Evolutionary conservation across 2,329 filamentous ascomycete species (phyloP).

Genomic region (Ambrosiella beaveri): DNA sequence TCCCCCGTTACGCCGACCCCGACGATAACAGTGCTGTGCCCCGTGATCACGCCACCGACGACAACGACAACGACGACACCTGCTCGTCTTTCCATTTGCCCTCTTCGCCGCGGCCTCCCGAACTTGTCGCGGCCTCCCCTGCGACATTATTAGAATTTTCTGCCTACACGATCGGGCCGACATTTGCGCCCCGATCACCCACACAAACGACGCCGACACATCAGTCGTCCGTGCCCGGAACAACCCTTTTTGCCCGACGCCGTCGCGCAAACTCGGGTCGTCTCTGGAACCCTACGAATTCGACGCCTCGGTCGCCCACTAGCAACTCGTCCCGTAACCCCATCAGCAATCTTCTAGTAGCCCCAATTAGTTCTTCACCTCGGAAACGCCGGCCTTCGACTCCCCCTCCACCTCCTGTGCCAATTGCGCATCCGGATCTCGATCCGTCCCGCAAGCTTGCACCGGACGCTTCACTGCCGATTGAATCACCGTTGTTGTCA

Average conservation of each 20-base stretch:
- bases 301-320: constrained; percentile 29
- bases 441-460: constrained; percentile 23
- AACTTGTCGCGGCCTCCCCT: background rate
- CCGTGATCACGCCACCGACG: background rate
- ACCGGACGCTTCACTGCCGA: constrained; percentile 22
- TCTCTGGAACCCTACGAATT: constrained; percentile 45
- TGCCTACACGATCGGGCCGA: constrained; percentile 8
- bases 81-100: background rate
- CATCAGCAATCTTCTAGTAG: background rate
- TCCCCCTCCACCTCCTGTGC: constrained; percentile 34
- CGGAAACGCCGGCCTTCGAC: constrained; percentile 33
- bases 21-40: background rate
- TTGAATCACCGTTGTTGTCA: constrained; percentile 34
- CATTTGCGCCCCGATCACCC: background rate
- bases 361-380: constrained; percentile 6
- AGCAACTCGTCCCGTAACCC: constrained; percentile 12
- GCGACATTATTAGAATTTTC: background rate
- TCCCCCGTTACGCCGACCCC: background rate
- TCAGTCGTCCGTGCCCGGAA: background rate
- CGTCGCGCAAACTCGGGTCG: constrained; percentile 30
- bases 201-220: background rate
- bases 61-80: background rate
- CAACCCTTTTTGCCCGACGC: constrained; percentile 16
- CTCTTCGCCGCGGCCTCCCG: background rate
- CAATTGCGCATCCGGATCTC: constrained; percentile 29